Evolutionary conservation across 2,329 filamentous ascomycete genomes (phyloP), one percentile per base, ranked within the genome.

Genomic region (Rhinocladiella similis): DNA sequence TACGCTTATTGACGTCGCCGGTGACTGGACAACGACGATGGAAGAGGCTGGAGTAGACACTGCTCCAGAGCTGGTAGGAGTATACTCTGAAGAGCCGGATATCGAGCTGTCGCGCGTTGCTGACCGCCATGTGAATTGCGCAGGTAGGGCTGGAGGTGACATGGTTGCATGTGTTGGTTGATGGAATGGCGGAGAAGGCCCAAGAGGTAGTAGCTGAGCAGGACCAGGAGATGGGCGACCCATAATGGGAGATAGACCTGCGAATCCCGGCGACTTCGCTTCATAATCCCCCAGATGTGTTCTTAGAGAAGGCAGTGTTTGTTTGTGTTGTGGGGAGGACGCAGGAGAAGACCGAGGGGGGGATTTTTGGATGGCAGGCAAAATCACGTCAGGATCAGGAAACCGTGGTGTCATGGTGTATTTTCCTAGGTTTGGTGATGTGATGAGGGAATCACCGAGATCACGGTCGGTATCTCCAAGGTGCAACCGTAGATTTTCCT

Each of bases 271-370:
- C 25, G 67, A 65, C 22, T 61, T 47, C 12, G 67, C 59, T 16
- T 70, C 72, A 41, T 63, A 68, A 41, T 67, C 63, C n/a, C 67
- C 67, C n/a, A 77, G 64, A 19, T 74, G 68, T 6, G 71, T 71
- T 35, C 69, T 66, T 16, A 79, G 67, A 1, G 76, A 73, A 1
- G 76, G 76, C 6, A 79, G 64, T 45, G 62, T 72, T 62, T 70
- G 71, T 36, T 60, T 68, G 41, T 61, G 66, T 3, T 74, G 71
- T 1, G 72, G 69, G 2, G 73, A 71, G 45, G 65, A 68, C 25
- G 64, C 64, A 9, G 67, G 64, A 16, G 65, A 66, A 5, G 70
- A 70, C 3, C 65, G 68, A 22, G 70, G 67, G n/a, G 69, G 68
- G 10, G 73, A 71, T 27, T 51, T 65, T 36, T 74, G 69, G 42